Percentiles rank a stretch among this genome's conserved stretches.
Conservation (phyloP, 1,284 basidiomycete species). For the Bjerkandera adusta region DNA sequence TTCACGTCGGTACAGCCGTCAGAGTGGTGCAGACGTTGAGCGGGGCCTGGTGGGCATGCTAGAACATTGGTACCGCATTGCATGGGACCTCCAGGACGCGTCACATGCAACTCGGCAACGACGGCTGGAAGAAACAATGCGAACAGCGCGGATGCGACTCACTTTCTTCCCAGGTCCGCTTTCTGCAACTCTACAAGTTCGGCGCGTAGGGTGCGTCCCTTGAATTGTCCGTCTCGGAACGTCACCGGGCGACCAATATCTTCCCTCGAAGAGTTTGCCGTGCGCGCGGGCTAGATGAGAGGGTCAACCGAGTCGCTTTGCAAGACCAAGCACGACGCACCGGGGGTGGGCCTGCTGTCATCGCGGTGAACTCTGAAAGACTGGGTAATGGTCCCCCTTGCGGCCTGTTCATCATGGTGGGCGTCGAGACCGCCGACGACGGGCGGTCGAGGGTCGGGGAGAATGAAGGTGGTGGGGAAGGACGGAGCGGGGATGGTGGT, state of each 20-base stretch:
- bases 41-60: no score
- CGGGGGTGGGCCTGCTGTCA: not conserved
- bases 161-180: slow-evolving; percentile 22
- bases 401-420: slow-evolving; percentile 1
- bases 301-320: not conserved
- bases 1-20: no score
- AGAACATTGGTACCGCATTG: no score
- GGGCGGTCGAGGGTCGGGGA: not conserved
- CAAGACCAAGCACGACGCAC: not conserved
- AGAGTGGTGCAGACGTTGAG: no score
- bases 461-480: not conserved
- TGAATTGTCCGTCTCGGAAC: slow-evolving; percentile 15
- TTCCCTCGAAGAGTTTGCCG: slow-evolving; percentile 3
- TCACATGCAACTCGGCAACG: no score
- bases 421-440: not conserved
- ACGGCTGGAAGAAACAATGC: not conserved
- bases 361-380: slow-evolving; percentile 10
- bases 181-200: slow-evolving; percentile 21
- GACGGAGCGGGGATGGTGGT: not conserved
- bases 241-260: slow-evolving; percentile 14
- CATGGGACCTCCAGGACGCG: no score
- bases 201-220: slow-evolving; percentile 18
- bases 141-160: slow-evolving; percentile 4
- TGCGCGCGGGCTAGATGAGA: not conserved
- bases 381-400: slow-evolving; percentile 4